These are phyloP conservation scores for Hypoxylon sp. DNA, from an alignment of 2,329 filamentous ascomycete species.

Conservation along the genomic window DNA sequence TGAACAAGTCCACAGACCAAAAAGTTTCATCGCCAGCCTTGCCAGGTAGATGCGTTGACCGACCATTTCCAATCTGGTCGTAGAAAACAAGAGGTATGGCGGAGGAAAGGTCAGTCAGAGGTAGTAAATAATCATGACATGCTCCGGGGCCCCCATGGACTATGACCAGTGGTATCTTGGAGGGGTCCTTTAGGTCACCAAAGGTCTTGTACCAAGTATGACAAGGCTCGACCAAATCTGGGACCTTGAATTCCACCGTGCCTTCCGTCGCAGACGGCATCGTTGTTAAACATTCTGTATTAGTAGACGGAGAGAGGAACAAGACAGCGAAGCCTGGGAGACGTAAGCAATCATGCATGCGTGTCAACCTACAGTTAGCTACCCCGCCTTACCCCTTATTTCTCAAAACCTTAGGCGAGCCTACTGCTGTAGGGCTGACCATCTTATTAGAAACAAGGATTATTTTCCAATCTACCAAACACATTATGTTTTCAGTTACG, in stretches of 20 bases:
- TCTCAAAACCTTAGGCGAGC: no score
- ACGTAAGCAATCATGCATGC: background rate
- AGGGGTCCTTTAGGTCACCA: slow-evolving; percentile 37
- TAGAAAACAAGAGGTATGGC: slow-evolving; percentile 66
- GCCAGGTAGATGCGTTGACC: slow-evolving; percentile 64
- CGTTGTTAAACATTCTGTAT: background rate
- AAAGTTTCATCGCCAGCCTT: slow-evolving; percentile 62
- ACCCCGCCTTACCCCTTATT: slow-evolving; percentile 7
- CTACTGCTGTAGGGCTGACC: no score
- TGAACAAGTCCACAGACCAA: slow-evolving; percentile 65
- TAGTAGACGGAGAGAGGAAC: background rate
- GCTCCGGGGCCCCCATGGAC: slow-evolving; percentile 56
- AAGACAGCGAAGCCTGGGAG: background rate
- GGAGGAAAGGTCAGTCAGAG: slow-evolving; percentile 57
- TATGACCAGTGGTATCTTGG: slow-evolving; percentile 42
- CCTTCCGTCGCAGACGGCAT: slow-evolving; percentile 9
- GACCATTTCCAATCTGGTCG: slow-evolving; percentile 67
- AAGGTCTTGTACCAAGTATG: slow-evolving; percentile 39
- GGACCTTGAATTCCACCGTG: slow-evolving; percentile 9
- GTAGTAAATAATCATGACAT: slow-evolving; percentile 60
- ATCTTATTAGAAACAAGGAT: no score
- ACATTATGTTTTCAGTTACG: no score
- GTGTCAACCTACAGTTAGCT: background rate
- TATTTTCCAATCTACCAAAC: no score
- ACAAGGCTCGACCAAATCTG: slow-evolving; percentile 18